Percentiles rank a stretch among this genome's conserved stretches.
These are phyloP conservation scores for Rosa hybrid DNA, from an alignment of 331 rosid species.

Conservation along the genomic window DNA sequence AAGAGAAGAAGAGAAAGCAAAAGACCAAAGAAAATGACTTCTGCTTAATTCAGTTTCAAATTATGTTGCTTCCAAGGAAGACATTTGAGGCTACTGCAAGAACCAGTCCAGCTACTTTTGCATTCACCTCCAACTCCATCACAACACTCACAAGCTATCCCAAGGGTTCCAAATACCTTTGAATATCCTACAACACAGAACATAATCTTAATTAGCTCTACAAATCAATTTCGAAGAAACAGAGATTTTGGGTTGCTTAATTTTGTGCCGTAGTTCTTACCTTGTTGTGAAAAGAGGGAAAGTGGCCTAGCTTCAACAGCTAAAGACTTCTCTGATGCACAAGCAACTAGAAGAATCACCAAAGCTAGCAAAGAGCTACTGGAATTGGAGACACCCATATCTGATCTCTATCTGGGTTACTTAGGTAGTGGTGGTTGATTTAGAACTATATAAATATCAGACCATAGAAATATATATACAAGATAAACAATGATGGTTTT, in stretches of 20 bases:
- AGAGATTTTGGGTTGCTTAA: not conserved
- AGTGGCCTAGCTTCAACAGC: constrained; percentile 52
- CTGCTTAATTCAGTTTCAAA: not conserved
- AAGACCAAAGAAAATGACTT: not conserved
- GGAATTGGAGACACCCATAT: constrained; percentile 36
- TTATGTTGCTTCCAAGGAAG: constrained; percentile 42
- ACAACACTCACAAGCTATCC: constrained; percentile 49
- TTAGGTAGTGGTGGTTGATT: not conserved
- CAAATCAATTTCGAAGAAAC: not conserved
- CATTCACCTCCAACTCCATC: constrained; percentile 39
- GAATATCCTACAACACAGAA: constrained; percentile 31
- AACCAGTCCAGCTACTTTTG: constrained; percentile 27
- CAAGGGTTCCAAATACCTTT: constrained; percentile 33
- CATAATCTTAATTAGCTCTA: not conserved
- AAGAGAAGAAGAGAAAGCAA: not conserved
- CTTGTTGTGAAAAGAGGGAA: constrained; percentile 45
- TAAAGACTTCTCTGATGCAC: constrained; percentile 34
- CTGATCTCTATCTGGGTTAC: not conserved
- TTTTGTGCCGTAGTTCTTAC: constrained; percentile 27
- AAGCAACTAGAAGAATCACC: constrained; percentile 33
- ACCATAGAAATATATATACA: not conserved
- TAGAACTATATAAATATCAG: not conserved
- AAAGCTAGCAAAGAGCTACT: constrained; percentile 25
- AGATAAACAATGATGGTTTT: not conserved
- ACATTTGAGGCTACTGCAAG: constrained; percentile 47